These are phyloP conservation scores for Tetraselmis chui DNA, from an alignment of 139 green algal species.

Conservation along the genomic window DNA sequence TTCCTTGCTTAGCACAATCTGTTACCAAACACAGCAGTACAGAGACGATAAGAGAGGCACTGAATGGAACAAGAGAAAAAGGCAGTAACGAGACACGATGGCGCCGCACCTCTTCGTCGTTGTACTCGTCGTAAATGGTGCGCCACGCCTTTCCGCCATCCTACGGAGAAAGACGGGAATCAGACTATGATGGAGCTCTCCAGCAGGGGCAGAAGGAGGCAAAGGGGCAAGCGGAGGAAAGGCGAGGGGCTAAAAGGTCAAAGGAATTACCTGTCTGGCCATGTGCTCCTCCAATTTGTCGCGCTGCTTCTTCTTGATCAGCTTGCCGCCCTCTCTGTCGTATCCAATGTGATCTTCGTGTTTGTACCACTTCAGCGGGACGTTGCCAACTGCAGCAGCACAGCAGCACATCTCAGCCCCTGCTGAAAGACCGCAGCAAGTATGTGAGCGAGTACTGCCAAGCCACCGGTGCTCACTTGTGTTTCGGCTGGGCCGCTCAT, in stretches of 20 bases:
- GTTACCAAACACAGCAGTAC: too few species aligned
- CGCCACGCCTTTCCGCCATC: constrained; percentile 20
- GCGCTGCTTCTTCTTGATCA: constrained; percentile 41
- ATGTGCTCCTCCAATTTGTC: constrained; percentile 66
- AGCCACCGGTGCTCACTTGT: constrained; percentile 38
- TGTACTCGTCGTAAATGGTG: constrained; percentile 43
- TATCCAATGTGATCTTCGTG: constrained; percentile 96
- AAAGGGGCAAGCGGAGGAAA: too few species aligned
- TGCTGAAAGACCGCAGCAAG: background rate
- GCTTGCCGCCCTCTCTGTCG: constrained; percentile 60
- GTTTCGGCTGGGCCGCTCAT: constrained; percentile 79
- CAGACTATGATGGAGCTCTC: too few species aligned
- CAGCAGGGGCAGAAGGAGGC: too few species aligned
- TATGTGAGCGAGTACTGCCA: background rate
- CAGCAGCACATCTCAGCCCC: background rate
- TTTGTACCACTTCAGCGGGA: constrained; percentile 92
- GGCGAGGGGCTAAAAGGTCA: too few species aligned
- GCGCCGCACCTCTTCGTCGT: constrained; percentile 32
- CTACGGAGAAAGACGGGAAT: background rate
- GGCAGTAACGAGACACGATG: too few species aligned
- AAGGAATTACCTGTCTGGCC: background rate
- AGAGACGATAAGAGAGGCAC: too few species aligned
- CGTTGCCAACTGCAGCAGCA: constrained; percentile 57
- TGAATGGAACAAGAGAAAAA: too few species aligned
- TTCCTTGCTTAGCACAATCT: constrained; percentile 78